Conservation (phyloP, 192 early-diverging fungal species). For the Glomus cerebriforme region DNA sequence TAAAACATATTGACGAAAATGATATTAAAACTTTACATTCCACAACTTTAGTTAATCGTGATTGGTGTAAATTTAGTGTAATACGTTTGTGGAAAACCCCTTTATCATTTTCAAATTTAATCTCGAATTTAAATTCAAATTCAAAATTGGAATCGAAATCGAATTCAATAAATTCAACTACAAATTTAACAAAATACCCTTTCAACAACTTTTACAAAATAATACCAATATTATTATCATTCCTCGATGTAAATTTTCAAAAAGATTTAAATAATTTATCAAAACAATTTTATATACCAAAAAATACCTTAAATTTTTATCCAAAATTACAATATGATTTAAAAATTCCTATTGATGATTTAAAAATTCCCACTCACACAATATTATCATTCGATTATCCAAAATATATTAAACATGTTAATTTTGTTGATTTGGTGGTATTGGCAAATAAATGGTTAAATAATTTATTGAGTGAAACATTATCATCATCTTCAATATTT, state of each 20-base stretch:
- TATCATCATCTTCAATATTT: not conserved
- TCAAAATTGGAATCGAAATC: not conserved
- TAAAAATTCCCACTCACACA: not conserved
- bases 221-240: not conserved
- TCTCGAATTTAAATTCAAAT: too few relatives aligned
- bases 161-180: not conserved
- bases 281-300: not conserved
- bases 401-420: not conserved
- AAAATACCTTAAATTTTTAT: not conserved
- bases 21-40: conserved; percentile 7
- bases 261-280: not conserved
- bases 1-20: not conserved
- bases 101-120: not conserved
- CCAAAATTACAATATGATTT: not conserved
- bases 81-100: not conserved
- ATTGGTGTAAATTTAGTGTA: not conserved
- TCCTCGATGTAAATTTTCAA: not conserved
- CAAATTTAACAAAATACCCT: not conserved
- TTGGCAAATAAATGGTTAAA: not conserved
- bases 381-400: not conserved
- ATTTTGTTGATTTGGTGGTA: not conserved
- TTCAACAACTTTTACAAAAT: not conserved
- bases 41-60: not conserved
- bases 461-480: not conserved
- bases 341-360: not conserved